Conservation (phyloP, 768 basidiomycete species). For the Cystofilobasidium capitatum region DNA sequence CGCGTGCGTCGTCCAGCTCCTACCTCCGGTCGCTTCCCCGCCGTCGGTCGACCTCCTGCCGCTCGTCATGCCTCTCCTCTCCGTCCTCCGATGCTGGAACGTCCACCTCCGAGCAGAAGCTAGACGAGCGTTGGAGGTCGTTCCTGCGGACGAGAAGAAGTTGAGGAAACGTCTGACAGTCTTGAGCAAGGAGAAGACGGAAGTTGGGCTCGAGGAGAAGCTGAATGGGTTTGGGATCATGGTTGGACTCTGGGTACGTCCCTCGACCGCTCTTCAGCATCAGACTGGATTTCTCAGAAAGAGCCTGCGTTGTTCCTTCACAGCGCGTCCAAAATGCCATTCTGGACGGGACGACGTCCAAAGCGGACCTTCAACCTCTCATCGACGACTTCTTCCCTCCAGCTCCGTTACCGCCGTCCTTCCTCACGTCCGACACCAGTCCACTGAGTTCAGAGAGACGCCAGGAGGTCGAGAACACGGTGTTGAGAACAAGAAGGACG, state of each 20-base stretch:
- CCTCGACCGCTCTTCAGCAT: too few species aligned
- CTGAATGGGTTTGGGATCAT: neutral
- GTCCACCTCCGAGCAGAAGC: neutral
- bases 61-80: neutral
- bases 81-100: neutral
- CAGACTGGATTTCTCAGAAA: too few species aligned
- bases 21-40: neutral
- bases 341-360: neutral
- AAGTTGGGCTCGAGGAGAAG: neutral
- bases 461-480: neutral
- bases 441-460: neutral
- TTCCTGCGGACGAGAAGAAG: neutral
- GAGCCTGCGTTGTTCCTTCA: too few species aligned
- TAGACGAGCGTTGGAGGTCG: neutral
- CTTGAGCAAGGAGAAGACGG: neutral
- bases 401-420: neutral
- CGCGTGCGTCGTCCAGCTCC: neutral
- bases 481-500: neutral
- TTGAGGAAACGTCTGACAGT: neutral
- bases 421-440: neutral
- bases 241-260: conserved; percentile 2
- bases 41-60: neutral
- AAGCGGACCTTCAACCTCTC: neutral
- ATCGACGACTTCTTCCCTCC: conserved; percentile 1
- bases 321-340: neutral